Evolutionary conservation across 306 rosid species (phyloP), one percentile per base, ranked within the genome.

Genomic region (Quercus bicolor): DNA sequence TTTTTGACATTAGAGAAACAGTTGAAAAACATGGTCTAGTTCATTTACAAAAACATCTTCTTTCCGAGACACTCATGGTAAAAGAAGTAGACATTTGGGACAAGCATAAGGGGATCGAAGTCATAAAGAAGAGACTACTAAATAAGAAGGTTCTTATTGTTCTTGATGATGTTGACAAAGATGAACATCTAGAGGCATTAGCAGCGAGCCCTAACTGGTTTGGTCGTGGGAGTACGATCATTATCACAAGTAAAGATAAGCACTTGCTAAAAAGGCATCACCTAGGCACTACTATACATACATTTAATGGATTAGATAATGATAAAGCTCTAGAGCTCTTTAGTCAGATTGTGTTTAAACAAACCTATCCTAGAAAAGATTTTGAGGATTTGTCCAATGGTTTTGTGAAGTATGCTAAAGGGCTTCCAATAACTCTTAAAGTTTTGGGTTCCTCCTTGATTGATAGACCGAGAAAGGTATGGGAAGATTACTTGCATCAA

Each of bases 381-480:
- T 74, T 9, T 52, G 9, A 59, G 18, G 29, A 83, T 56, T 15
- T 83, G 20, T 78, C 79, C 0, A 15, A 68, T 56, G n/a, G 1
- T 45, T 56, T 78, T 0, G 73, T 83, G 19, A 4, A 51, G 20
- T 78, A 83, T 69, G 73, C 82, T 13, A 24, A 53, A 10, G 86
- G 86, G 54, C 79, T 78, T 75, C 86, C 86, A 5, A 31, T 83
- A 74, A 62, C 82, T 23, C 83, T 83, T 26, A 57, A 74, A 74
- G 77, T 78, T n/a, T 12, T 68, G n/a, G 80, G 86, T 45, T 78
- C 77, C 54, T 68, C 62, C 26, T 57, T 83, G 14, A 52, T 51
- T n/a, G 75, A 19, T 74, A 78, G 79, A n/a, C 16, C 28, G 2
- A 1, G 37, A 56, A 0, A 10, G 15, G 60, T 57, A 51, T 78